Evolutionary conservation across 208 protist species (phyloP).

Genomic region (Vickermania ingenoplastis): DNA sequence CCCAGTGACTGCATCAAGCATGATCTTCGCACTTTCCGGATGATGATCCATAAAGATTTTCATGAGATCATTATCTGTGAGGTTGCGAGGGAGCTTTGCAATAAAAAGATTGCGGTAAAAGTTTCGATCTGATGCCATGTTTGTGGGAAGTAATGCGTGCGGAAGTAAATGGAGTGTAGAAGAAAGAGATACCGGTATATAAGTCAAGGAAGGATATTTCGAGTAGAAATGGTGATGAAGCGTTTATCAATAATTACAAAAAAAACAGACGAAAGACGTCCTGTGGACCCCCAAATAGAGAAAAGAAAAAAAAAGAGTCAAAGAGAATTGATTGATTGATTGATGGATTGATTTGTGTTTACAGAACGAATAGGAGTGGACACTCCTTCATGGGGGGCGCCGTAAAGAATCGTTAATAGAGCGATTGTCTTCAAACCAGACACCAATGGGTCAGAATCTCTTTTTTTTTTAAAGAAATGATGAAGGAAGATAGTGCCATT

Average conservation of each 20-base stretch:
- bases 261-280: too few species aligned
- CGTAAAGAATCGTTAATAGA: too few species aligned
- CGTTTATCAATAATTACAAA: constrained; percentile 1
- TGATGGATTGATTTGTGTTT: too few species aligned
- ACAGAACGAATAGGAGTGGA: too few species aligned
- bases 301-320: too few species aligned
- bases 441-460: too few species aligned
- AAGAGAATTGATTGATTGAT: too few species aligned
- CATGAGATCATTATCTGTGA: constrained; percentile 73
- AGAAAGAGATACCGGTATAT: not conserved
- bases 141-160: not conserved
- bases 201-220: not conserved
- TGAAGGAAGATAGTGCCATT: too few species aligned
- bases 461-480: too few species aligned
- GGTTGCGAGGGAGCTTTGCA: constrained; percentile 88
- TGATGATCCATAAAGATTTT: constrained; percentile 70
- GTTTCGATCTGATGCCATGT: constrained; percentile 89
- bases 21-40: constrained; percentile 85
- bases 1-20: constrained; percentile 83
- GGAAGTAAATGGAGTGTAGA: not conserved
- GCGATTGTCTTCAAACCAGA: too few species aligned
- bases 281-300: too few species aligned
- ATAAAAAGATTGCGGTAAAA: constrained; percentile 97
- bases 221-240: not conserved
- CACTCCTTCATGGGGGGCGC: too few species aligned